Conservation (phyloP, 1,284 basidiomycete genomes). For the Rhodotorula sp. region DNA sequence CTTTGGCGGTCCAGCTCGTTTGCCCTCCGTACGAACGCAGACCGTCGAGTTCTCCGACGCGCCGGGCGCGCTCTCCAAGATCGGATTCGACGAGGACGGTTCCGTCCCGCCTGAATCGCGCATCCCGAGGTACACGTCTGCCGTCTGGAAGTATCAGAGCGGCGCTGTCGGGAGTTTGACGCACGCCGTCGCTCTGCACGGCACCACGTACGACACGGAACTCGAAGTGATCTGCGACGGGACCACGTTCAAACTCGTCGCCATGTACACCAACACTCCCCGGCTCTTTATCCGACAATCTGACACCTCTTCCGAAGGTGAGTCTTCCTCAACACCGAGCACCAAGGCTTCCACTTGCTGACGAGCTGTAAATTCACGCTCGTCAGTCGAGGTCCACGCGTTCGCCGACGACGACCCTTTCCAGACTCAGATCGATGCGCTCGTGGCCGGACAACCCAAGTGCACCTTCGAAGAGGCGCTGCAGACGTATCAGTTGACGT, state of each 20-base stretch:
- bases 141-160: slow-evolving; percentile 76
- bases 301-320: slow-evolving; percentile 6
- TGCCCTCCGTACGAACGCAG: slow-evolving; percentile 72
- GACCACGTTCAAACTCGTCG: slow-evolving; percentile 23
- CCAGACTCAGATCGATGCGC: slow-evolving; percentile 33
- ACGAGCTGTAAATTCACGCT: not conserved
- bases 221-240: slow-evolving; percentile 62
- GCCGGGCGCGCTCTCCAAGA: slow-evolving; percentile 78
- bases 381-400: slow-evolving; percentile 13
- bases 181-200: slow-evolving; percentile 82
- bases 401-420: slow-evolving; percentile 37
- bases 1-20: slow-evolving; percentile 54
- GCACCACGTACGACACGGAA: slow-evolving; percentile 66
- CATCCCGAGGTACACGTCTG: slow-evolving; percentile 50
- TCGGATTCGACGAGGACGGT: slow-evolving; percentile 69
- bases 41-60: slow-evolving; percentile 86
- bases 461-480: slow-evolving; percentile 65
- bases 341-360: too few species aligned
- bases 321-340: not conserved
- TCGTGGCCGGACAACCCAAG: slow-evolving; percentile 24
- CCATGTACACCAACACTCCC: slow-evolving; percentile 23
- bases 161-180: slow-evolving; percentile 86
- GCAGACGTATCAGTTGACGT: slow-evolving; percentile 79
- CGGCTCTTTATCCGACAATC: slow-evolving; percentile 21
- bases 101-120: slow-evolving; percentile 72